These are phyloP conservation scores for Fagopyrum homotropicum DNA, from an alignment of 148 eudicot species.

Conservation along the genomic window DNA sequence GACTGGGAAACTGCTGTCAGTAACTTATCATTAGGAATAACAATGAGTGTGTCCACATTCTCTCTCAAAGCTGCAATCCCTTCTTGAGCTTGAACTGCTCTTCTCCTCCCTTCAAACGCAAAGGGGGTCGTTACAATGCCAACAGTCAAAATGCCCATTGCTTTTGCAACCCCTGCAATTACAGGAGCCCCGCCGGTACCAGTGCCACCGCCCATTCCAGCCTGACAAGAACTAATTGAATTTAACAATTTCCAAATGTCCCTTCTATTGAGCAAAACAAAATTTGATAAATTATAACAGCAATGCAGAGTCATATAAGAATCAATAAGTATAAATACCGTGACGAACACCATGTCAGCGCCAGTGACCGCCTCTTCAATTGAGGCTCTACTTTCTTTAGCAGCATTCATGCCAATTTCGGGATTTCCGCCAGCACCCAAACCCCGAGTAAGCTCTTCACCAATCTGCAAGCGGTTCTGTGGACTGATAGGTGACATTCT, in stretches of 20 bases:
- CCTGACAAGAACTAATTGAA: conserved; percentile 35
- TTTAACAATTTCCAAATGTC: background rate
- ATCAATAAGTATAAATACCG: conserved; percentile 33
- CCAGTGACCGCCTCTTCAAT: conserved; percentile 89
- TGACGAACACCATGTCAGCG: conserved; percentile 96
- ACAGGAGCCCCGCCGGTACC: conserved; percentile 97
- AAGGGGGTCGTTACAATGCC: conserved; percentile 97
- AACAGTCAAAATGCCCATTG: conserved; percentile 96
- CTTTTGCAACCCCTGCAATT: conserved; percentile 85
- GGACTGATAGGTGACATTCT: conserved; percentile 83
- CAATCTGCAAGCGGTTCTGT: conserved; percentile 80
- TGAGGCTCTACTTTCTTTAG: conserved; percentile 76
- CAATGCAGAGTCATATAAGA: background rate
- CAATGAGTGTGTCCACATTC: conserved; percentile 91
- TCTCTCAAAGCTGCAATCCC: conserved; percentile 99
- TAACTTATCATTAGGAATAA: conserved; percentile 97
- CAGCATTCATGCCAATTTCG: conserved; percentile 90
- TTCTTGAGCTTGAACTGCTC: conserved; percentile 98
- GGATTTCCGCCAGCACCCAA: conserved; percentile 99
- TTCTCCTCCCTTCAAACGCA: conserved; percentile 92
- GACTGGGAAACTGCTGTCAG: conserved; percentile 89
- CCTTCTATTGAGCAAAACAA: background rate
- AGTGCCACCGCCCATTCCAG: conserved; percentile 99
- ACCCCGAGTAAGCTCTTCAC: conserved; percentile 92
- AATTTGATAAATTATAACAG: no score